A percentile compares a stretch with the other conserved stretches of the same genome.
phyloP scores from a whole-genome alignment of 805 yeast species.

The Myxozyma mucilagina region DNA sequence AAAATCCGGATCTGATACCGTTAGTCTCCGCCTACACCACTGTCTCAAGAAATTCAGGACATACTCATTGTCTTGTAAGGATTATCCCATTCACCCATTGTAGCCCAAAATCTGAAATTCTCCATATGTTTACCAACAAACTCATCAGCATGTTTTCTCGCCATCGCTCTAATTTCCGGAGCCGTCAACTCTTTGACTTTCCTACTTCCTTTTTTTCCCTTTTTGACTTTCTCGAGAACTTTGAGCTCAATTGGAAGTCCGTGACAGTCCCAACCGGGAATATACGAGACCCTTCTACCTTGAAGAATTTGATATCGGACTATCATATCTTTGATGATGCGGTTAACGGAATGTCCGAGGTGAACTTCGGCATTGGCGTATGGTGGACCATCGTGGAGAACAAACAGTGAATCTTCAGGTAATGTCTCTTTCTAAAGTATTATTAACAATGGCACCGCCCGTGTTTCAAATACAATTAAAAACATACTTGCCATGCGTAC shows the following conservation, averaged over 20 bases:
- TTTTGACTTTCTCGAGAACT: constrained; percentile 53
- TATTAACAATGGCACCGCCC: not conserved
- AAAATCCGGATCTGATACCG: constrained; percentile 49
- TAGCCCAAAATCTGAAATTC: constrained; percentile 68
- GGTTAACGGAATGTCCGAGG: constrained; percentile 80
- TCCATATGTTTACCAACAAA: constrained; percentile 64
- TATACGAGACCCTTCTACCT: constrained; percentile 65
- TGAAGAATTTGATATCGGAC: constrained; percentile 65
- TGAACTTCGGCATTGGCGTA: constrained; percentile 96
- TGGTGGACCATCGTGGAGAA: constrained; percentile 96
- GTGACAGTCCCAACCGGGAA: constrained; percentile 99
- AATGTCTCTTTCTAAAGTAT: constrained; percentile 21
- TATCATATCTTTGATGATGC: constrained; percentile 82
- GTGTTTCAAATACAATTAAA: too few relatives aligned
- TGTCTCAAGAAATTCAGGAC: not conserved
- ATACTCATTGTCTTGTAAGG: constrained; percentile 68
- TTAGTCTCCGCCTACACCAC: not conserved
- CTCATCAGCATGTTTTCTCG: constrained; percentile 65
- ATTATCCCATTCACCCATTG: constrained; percentile 78
- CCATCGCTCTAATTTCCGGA: constrained; percentile 60
- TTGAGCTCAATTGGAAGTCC: constrained; percentile 95
- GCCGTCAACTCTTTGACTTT: constrained; percentile 40
- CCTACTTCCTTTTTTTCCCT: constrained; percentile 34
- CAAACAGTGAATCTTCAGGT: constrained; percentile 45
- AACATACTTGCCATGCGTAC: constrained; percentile 60